Conservation (phyloP, 139 green algal genomes). For the Chlorella sp. region DNA sequence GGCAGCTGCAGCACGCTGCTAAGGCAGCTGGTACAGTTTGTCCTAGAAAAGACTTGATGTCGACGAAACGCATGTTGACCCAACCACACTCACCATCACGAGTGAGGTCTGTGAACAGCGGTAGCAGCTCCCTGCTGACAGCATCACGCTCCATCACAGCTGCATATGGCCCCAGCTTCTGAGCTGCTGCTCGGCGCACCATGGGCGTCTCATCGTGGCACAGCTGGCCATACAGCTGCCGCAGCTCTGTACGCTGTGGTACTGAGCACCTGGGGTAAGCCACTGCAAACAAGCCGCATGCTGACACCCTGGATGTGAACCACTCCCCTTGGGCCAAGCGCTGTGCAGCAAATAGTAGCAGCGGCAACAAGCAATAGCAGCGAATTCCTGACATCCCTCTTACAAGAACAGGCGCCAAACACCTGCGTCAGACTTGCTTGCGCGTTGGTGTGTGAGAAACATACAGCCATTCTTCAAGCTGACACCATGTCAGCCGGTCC, state of each 20-base stretch:
- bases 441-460: too few species aligned
- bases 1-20: too few species aligned
- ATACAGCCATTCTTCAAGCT: too few species aligned
- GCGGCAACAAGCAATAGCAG: too few species aligned
- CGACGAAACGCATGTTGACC: too few species aligned
- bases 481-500: too few species aligned
- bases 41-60: too few species aligned
- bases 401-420: too few species aligned
- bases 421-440: too few species aligned
- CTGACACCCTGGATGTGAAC: constrained; percentile 94
- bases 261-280: constrained; percentile 60
- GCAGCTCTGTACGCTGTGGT: constrained; percentile 59
- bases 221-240: constrained; percentile 69
- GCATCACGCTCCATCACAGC: constrained; percentile 65
- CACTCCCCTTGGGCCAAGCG: constrained; percentile 87
- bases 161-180: constrained; percentile 83
- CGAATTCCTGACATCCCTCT: too few species aligned
- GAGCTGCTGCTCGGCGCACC: constrained; percentile 86
- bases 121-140: constrained; percentile 75
- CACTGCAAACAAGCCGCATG: constrained; percentile 80
- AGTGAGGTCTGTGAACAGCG: constrained; percentile 83
- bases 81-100: constrained; percentile 86
- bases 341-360: too few species aligned
- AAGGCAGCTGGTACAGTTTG: too few species aligned
- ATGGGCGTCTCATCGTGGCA: constrained; percentile 98